These are phyloP conservation scores for Mercurialis annua DNA, from an alignment of 345 rosid species.

Conservation along the genomic window DNA sequence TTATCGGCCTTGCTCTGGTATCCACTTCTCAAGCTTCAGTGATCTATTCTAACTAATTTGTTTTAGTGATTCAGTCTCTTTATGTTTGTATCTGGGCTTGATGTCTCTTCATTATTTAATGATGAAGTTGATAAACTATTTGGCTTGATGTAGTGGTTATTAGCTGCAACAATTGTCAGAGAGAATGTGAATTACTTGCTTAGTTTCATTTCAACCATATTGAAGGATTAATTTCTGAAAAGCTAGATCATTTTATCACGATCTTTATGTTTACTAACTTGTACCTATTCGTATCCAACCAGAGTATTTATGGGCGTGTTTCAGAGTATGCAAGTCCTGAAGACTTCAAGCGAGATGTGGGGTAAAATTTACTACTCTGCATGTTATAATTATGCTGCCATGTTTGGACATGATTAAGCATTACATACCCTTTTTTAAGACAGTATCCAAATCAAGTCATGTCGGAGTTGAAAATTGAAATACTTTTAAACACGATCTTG, in stretches of 20 bases:
- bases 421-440: background rate
- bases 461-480: too few species aligned
- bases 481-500: too few species aligned
- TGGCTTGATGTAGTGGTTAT: background rate
- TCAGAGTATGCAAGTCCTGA: slow-evolving; percentile 59
- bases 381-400: background rate
- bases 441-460: background rate
- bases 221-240: background rate
- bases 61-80: background rate
- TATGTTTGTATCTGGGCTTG: background rate
- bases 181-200: background rate
- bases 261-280: slow-evolving; percentile 10
- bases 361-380: slow-evolving; percentile 42
- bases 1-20: slow-evolving; percentile 78
- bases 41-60: background rate
- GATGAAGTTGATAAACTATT: background rate
- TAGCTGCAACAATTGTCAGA: background rate
- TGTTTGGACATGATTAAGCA: background rate
- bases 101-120: background rate
- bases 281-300: slow-evolving; percentile 21
- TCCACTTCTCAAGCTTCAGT: slow-evolving; percentile 13
- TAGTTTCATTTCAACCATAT: background rate
- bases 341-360: slow-evolving; percentile 67
- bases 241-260: background rate
- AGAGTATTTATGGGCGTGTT: slow-evolving; percentile 67